Evolutionary conservation across 345 rosid species (phyloP), one percentile per base, ranked within the genome.

Genomic region (Mercurialis annua): DNA sequence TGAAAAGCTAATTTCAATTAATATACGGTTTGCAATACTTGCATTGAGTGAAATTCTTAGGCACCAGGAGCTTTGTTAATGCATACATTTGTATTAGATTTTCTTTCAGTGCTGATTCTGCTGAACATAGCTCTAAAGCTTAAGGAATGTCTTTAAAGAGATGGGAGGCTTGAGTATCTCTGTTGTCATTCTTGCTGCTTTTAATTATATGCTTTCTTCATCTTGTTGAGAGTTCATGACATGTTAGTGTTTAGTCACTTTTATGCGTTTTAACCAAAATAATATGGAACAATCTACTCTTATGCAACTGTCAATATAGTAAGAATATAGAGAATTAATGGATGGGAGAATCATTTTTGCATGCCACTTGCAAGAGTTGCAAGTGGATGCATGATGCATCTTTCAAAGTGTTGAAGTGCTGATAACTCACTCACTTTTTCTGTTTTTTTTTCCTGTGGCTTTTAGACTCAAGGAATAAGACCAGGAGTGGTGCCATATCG

Each of bases 391-490:
- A 29, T 48, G 16, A n/a, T n/a, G n/a, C n/a, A n/a, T n/a, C n/a
- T n/a, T 48, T 36, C 2, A 50, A 47, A 61, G 31, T 58, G 23
- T 58, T 23, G 54, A 64, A 26, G 11, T 11, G 18, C 26, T 61
- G 21, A 63, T 58, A 44, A 38, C 51, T 65, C 24, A 56, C 48
- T 14, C 44, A 3, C 11, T 42, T 62, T 33, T 65, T 29, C 61
- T 9, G 43, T 63, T 54, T 66, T 18, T 65, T 57, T 70, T 34
- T 40, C 11, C 11, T 52, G n/a, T n/a, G 60, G 59, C 70, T 64
- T 38, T 66, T 59, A 92, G 98, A 84, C 90, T 44, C 96, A 89
- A 75, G 96, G 94, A 77, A 82, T 87, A 87, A 83, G 87, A 73
- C 73, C 65, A 8, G 84, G 83, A 68, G 74, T 85, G 21, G 89